Evolutionary conservation across 495 filamentous ascomycete genomes (phyloP).

Genomic region (Rostrohypoxylon terebratum): DNA sequence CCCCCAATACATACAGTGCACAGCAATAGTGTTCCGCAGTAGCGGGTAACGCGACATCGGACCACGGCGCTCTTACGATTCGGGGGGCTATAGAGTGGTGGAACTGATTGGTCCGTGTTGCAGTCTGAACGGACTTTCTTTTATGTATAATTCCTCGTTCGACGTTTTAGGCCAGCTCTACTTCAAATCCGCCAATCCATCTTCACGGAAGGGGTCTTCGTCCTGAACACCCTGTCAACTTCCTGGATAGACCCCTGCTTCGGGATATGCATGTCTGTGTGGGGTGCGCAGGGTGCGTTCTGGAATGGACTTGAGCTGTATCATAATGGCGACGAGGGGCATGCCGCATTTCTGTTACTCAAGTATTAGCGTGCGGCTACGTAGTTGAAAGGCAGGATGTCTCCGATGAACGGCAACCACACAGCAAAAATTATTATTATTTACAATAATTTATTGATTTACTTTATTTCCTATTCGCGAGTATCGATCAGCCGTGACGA

Average conservation of each 20-base stretch:
- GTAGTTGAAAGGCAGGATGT: constrained; percentile 26
- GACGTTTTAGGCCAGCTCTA: constrained; percentile 34
- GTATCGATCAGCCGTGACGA: constrained; percentile 30
- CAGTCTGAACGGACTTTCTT: constrained; percentile 37
- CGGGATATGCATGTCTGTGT: constrained; percentile 48
- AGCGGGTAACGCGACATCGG: constrained; percentile 45
- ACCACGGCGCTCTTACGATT: constrained; percentile 36
- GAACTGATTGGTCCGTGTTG: constrained; percentile 33
- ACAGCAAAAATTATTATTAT: constrained; percentile 21
- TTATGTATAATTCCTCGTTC: constrained; percentile 19
- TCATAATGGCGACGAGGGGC: constrained; percentile 10
- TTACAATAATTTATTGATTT: constrained; percentile 17
- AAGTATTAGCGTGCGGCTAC: constrained; percentile 39
- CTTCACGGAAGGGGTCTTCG: constrained; percentile 25
- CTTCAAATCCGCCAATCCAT: constrained; percentile 41
- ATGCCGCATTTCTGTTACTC: constrained; percentile 41
- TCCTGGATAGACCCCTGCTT: constrained; percentile 38
- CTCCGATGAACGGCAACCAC: constrained; percentile 42
- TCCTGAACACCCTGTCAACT: constrained; percentile 6
- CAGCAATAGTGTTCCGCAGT: constrained; percentile 37
- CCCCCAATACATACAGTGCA: constrained; percentile 23
- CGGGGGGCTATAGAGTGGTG: constrained; percentile 12
- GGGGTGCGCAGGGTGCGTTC: constrained; percentile 46
- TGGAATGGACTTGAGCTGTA: constrained; percentile 37
- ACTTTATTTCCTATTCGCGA: constrained; percentile 5